Evolutionary conservation across 2,329 filamentous ascomycete species (phyloP), one percentile per base, ranked within the genome.

Genomic region (Pseudonectria buxi): DNA sequence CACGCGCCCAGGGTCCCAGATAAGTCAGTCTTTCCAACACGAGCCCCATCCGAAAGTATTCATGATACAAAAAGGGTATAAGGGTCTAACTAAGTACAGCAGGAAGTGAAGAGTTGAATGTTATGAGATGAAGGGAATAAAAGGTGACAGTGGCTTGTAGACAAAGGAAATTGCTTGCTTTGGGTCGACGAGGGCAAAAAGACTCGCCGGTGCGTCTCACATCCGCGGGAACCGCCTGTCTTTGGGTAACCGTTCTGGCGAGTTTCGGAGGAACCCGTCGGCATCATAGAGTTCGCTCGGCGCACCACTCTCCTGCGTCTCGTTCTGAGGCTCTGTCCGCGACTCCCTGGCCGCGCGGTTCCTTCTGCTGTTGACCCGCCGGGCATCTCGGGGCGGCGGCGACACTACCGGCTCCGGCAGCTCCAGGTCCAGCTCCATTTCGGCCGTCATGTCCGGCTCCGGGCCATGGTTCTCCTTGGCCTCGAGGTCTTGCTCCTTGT

Each of bases 281-380:
- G 58, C 50, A 39, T 71, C 67, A 40, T 71, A 71, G 32, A 68
- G 34, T 2, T 62, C 63, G 24, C 63, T 69, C 14, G 67, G 64
- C 1, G 55, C 48, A 12, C 64, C 65, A 14, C 41, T 43, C 1
- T 54, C 41, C 16, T 44, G 31, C 24, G 43, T 43, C n/a, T 46
- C 39, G 7, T 44, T 38, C 41, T 46, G 46, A 12, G 49, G 47
- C 7, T 51, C 52, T 3, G 42, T 40, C 5, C 48, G 40, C 11
- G 57, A 35, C 14, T 57, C 53, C 10, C 44, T 52, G 12, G 59
- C 50, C 3, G 53, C 43, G 6, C 50, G 39, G 34, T 45, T 55
- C 5, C 43, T 36, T 35, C 44, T 53, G 25, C 36, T 37, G 2
- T 26, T 31, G 7, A 30, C 10, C 2, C 30, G 22, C n/a, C 41